Evolutionary conservation across 352 stramenopile genomes (phyloP).

Genomic region (Globisporangium abappressorium): DNA sequence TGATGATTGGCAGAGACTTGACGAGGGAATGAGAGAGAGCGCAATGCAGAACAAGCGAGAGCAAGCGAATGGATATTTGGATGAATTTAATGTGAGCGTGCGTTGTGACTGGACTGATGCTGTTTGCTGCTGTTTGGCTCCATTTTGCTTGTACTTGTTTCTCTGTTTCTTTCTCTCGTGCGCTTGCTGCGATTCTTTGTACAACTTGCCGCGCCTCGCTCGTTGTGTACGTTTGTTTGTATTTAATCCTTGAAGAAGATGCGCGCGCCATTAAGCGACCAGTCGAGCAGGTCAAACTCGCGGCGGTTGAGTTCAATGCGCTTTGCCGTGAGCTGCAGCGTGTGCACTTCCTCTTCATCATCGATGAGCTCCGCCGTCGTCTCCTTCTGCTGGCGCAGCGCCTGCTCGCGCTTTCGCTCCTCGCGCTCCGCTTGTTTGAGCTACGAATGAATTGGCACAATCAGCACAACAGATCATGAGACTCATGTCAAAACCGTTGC

Average conservation of each 20-base stretch:
- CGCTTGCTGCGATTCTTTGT: not conserved
- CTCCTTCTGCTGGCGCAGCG: constrained; percentile 75
- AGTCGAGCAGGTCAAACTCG: constrained; percentile 90
- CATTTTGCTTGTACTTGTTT: constrained; percentile 5
- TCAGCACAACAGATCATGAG: not conserved
- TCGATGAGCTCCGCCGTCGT: constrained; percentile 83
- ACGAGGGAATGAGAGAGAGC: not conserved
- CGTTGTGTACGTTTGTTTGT: not conserved
- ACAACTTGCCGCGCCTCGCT: not conserved
- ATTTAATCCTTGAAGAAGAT: constrained; percentile 92
- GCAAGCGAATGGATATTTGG: constrained; percentile 10
- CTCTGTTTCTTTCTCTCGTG: not conserved
- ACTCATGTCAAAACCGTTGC: not conserved
- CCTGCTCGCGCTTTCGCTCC: constrained; percentile 71
- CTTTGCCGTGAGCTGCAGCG: constrained; percentile 85
- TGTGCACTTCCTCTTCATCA: constrained; percentile 85
- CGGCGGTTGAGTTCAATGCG: constrained; percentile 84
- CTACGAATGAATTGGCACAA: constrained; percentile 13
- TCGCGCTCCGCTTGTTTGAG: constrained; percentile 83
- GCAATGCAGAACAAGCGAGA: constrained; percentile 2
- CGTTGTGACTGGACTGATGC: not conserved
- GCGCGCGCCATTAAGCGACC: constrained; percentile 86
- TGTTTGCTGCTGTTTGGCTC: not conserved
- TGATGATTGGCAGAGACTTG: too few species aligned
- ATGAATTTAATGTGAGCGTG: constrained; percentile 9